These are phyloP conservation scores for Salvia rosmarinus DNA, from an alignment of 257 asterid species.

Conservation along the genomic window DNA sequence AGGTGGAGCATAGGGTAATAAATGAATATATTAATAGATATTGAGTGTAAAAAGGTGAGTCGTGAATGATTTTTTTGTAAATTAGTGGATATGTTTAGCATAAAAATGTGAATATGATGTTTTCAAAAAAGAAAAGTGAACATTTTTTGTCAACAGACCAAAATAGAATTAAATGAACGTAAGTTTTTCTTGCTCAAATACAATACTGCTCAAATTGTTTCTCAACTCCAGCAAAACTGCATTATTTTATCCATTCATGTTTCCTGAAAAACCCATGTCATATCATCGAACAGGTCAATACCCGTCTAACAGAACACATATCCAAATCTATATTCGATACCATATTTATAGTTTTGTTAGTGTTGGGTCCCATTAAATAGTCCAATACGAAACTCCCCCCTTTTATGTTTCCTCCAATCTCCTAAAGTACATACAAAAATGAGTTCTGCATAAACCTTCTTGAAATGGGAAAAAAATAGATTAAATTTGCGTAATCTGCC, in stretches of 20 bases:
- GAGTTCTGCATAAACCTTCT: neutral
- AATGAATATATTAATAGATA: no score
- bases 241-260: constrained; percentile 5
- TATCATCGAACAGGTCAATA: neutral
- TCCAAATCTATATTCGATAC: neutral
- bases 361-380: neutral
- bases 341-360: neutral
- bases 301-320: neutral
- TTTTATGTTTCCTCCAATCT: neutral
- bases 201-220: neutral
- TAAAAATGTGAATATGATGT: no score
- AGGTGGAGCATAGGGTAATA: no score
- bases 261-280: neutral
- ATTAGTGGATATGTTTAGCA: no score
- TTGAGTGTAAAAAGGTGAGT: no score
- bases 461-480: neutral
- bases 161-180: no score
- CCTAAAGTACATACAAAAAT: neutral
- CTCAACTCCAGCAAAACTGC: constrained; percentile 23
- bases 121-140: no score
- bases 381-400: neutral
- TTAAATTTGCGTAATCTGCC: neutral
- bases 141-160: no score
- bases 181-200: constrained; percentile 17
- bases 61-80: no score